Base-by-base conservation (phyloP, 2,329 filamentous ascomycete species). In the Apiospora pterosperma region DNA sequence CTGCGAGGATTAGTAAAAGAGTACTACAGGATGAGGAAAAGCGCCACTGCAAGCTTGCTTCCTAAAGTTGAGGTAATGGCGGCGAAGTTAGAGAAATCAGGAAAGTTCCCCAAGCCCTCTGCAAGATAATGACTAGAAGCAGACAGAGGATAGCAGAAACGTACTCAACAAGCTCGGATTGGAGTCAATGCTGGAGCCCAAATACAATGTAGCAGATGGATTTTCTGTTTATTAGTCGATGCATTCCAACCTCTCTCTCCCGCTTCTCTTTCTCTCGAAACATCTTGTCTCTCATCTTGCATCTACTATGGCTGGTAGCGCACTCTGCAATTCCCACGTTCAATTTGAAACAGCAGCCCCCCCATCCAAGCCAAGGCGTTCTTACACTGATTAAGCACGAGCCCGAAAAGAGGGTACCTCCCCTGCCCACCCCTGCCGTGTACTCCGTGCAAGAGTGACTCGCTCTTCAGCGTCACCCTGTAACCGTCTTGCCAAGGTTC, bases 301-400 rank as follows among this genome's bases (percentile, higher is more conserved):
- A 48, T 48, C 16, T 42, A n/a, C 41, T 23, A 4, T 19, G 21
- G 48, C 28, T 34, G 48, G 48, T 55, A 55, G 48, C 48, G 48
- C n/a, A 34, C 48, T 60, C 31, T 36, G 25, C 60, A 62, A 62
- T 48, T 62, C 39, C 39, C 60, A 62, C 48, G 60, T n/a, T 62
- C 60, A 62, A 62, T 48, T 42, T 62, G 60, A 62, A 62, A 62
- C 60, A 60, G 11, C 38, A 41, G 59, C 39, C 59, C 58, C 59
- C 60, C 60, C 36, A 62, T 25, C 36, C 60, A 42, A 62, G 60
- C 60, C 60, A 62, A 34, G 38, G 39, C 60, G 60, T 44, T 42
- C 31, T 44, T 36, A 38, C 58, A 48, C 60, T 62, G 38, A 34
- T 44, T 21, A 60, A 60, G 58, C 36, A 36, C 19, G 58, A 60